A percentile compares a stretch with the other conserved stretches of the same genome.
Conservation (phyloP, 768 basidiomycete species). For the Aureoboletus auriporus region DNA sequence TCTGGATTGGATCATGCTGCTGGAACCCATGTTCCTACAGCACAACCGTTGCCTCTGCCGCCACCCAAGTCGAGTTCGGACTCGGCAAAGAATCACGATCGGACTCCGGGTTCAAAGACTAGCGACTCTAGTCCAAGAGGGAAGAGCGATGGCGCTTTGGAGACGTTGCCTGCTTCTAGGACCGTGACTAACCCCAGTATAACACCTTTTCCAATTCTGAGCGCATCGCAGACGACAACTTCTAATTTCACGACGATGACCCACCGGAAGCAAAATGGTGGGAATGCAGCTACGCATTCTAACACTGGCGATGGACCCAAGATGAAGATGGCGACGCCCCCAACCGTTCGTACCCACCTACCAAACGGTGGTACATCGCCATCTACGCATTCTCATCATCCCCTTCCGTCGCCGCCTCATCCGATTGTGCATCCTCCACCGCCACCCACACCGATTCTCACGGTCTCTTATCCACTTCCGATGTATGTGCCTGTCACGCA, state of each 20-base stretch:
- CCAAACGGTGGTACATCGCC: conserved; percentile 4
- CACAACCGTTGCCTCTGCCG: not conserved
- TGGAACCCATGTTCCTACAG: not conserved
- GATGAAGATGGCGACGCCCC: conserved; percentile 7
- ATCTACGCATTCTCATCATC: not conserved
- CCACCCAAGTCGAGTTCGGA: conserved; percentile 1
- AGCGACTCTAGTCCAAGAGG: not conserved
- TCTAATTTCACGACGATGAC: not conserved
- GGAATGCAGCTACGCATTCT: not conserved
- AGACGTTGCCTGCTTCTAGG: not conserved
- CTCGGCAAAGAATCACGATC: not conserved
- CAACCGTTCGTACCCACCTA: not conserved
- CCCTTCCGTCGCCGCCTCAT: conserved; percentile 13
- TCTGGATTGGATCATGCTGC: conserved; percentile 3
- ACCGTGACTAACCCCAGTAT: not conserved
- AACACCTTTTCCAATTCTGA: conserved; percentile 22
- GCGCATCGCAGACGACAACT: conserved; percentile 1
- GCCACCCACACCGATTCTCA: conserved; percentile 13
- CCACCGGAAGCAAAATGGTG: not conserved
- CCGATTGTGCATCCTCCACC: conserved; percentile 5
- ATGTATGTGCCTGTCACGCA: conserved; percentile 21
- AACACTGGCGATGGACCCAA: conserved; percentile 2
- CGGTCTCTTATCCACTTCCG: conserved; percentile 16
- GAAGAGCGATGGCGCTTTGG: not conserved
- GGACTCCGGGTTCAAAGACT: not conserved